phyloP scores from a whole-genome alignment of 2,329 filamentous ascomycete genomes.

The Fusarium udum region DNA sequence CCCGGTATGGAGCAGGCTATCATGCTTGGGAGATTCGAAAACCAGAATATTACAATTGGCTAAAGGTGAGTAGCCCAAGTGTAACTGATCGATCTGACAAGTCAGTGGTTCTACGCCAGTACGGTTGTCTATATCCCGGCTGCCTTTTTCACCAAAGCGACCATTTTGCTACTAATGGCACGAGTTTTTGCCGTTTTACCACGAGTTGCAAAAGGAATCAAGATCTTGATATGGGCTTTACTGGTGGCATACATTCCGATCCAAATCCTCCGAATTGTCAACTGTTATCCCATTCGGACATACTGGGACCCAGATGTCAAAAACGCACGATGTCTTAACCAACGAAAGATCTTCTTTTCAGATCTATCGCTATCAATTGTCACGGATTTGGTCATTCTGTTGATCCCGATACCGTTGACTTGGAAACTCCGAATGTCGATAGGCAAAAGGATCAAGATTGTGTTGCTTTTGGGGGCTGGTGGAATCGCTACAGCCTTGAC shows the following conservation, averaged over 20 bases:
- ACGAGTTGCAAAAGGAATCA: conserved; percentile 23
- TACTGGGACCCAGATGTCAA: conserved; percentile 50
- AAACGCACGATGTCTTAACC: conserved; percentile 48
- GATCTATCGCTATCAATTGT: conserved; percentile 26
- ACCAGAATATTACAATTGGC: conserved; percentile 31
- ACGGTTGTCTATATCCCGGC: conserved; percentile 33
- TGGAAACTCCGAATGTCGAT: conserved; percentile 28
- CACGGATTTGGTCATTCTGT: conserved; percentile 31
- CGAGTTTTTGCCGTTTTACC: conserved; percentile 35
- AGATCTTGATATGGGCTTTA: conserved; percentile 30
- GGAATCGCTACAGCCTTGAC: conserved; percentile 36
- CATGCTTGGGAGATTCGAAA: conserved; percentile 35
- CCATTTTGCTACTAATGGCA: conserved; percentile 36
- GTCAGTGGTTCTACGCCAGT: conserved; percentile 37
- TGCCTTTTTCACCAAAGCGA: conserved; percentile 38
- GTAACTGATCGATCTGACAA: not conserved
- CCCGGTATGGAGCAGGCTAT: conserved; percentile 31
- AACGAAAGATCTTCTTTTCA: conserved; percentile 42
- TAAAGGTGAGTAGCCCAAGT: conserved; percentile 16
- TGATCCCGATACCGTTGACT: conserved; percentile 30
- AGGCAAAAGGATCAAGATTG: conserved; percentile 35
- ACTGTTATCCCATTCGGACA: conserved; percentile 52
- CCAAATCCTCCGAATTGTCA: conserved; percentile 51
- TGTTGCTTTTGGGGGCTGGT: conserved; percentile 31
- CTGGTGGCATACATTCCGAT: conserved; percentile 30